Evolutionary conservation across 495 filamentous ascomycete species (phyloP), one percentile per base, ranked within the genome.

Genomic region (Ramalina peruviana): DNA sequence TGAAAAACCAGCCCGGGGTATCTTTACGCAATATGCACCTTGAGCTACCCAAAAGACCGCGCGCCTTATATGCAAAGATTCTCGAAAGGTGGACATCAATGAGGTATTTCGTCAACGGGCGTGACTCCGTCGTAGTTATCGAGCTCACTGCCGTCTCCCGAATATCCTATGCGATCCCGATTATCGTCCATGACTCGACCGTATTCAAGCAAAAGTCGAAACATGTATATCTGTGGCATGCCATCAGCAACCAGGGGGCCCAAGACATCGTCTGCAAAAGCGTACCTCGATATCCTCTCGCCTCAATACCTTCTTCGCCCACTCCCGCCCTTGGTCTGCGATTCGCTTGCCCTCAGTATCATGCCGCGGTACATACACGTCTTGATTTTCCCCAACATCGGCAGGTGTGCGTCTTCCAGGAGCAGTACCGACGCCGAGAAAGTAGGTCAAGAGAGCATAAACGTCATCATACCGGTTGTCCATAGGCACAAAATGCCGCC

Each of bases 401-500:
- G 57, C 53, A 33, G 43, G 51, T 39, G 59, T 58, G 44, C 55
- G 55, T 23, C 68, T 62, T 4, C 65, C 61, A 40, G 67, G 71
- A 4, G 53, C 59, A 11, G 61, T 61, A 9, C 57, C 55, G 15
- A 66, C 54, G 12, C 84, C 85, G 3, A 87, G 54, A 60, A 90
- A 89, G 58, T 88, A 90, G 50, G 85, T 79, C 73, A 92, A 78
- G 12, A 92, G 74, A 2, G 78, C 80, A 46, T 80, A 89, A 41
- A 86, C 66, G 59, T 93, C 86, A 36, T 78, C 70, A 53, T 82
- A 89, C 13, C 80, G 73, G 58, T 82, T 88, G 58, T 90, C 86
- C 82, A 92, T 85, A 1, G 86, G 86, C n/a, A 87, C 81, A 55
- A 77, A 87, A 55, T 87, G 83, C 48, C 74, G 74, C 83, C 83